These are phyloP conservation scores for Zygosaccharomyces pseudobailii DNA, from an alignment of 1,139 yeast species.

Conservation along the genomic window DNA sequence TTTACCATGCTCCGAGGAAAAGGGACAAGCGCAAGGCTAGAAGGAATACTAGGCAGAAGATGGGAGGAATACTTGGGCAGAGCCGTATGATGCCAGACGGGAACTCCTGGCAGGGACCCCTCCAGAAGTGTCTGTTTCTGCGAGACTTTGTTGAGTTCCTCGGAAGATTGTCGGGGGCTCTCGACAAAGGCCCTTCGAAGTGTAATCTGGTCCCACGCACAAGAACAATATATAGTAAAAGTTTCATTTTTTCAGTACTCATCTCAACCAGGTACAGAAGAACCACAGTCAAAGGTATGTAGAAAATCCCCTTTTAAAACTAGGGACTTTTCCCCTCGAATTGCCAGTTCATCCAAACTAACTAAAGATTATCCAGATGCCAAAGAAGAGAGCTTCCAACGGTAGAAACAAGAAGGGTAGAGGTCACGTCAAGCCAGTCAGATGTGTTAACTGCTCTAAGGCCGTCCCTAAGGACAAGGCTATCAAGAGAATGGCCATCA, in stretches of 20 bases:
- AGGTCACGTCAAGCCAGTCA: conserved; percentile 99
- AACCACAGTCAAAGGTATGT: conserved; percentile 6
- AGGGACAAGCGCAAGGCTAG: not conserved
- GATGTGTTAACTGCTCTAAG: conserved; percentile 99
- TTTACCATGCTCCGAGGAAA: too few relatives aligned
- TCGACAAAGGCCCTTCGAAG: not conserved
- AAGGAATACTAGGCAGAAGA: not conserved
- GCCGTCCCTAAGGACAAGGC: conserved; percentile 99
- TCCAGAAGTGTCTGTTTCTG: not conserved
- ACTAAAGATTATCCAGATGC: conserved; percentile 53
- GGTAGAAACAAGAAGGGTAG: conserved; percentile 99
- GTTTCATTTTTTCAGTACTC: not conserved
- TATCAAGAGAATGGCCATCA: conserved; percentile 99
- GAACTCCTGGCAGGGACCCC: not conserved
- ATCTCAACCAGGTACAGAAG: not conserved
- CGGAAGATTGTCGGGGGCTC: not conserved
- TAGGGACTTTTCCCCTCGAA: not conserved
- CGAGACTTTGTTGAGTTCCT: not conserved
- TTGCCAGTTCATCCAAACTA: not conserved
- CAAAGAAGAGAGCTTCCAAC: conserved; percentile 99
- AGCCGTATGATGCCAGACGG: not conserved
- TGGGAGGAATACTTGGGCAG: not conserved
- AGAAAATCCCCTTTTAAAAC: not conserved
- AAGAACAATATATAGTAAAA: conserved; percentile 1
- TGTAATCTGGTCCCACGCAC: not conserved